phyloP scores from a whole-genome alignment of 768 basidiomycete genomes.

The Agrocybe chaxingu region DNA sequence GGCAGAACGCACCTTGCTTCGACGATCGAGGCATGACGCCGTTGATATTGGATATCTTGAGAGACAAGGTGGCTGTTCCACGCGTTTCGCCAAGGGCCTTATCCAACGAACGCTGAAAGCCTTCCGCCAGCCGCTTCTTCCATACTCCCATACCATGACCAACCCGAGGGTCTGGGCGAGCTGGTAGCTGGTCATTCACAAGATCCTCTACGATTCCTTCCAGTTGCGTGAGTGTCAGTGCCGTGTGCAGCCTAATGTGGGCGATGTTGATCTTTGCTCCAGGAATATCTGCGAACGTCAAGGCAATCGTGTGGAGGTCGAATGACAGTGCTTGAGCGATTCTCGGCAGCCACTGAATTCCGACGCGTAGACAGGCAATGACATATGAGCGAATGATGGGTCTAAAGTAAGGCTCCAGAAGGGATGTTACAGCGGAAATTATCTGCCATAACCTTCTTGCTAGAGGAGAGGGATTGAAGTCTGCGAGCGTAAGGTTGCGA shows the following conservation, averaged over 20 bases:
- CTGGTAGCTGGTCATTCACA: slow-evolving; percentile 16
- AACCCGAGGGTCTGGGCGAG: slow-evolving; percentile 19
- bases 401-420: slow-evolving; percentile 58
- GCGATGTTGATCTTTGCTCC: slow-evolving; percentile 50
- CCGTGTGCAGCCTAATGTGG: slow-evolving; percentile 49
- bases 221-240: slow-evolving; percentile 52
- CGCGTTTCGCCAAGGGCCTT: slow-evolving; percentile 64
- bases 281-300: slow-evolving; percentile 50
- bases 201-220: slow-evolving; percentile 30
- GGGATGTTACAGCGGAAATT: slow-evolving; percentile 36
- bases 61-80: slow-evolving; percentile 49
- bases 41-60: slow-evolving; percentile 45
- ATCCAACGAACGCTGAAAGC: slow-evolving; percentile 64
- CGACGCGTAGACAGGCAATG: slow-evolving; percentile 50
- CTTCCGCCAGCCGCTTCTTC: slow-evolving; percentile 57
- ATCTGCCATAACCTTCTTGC: slow-evolving; percentile 36
- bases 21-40: slow-evolving; percentile 33
- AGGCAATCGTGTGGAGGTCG: slow-evolving; percentile 53
- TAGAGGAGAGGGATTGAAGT: slow-evolving; percentile 44
- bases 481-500: slow-evolving; percentile 43
- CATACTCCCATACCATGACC: slow-evolving; percentile 57
- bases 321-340: slow-evolving; percentile 67
- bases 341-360: slow-evolving; percentile 64
- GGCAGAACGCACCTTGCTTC: slow-evolving; percentile 26
- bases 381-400: slow-evolving; percentile 57